phyloP scores from a whole-genome alignment of 495 filamentous ascomycete genomes.

The Penicillium macrosclerotiorum region DNA sequence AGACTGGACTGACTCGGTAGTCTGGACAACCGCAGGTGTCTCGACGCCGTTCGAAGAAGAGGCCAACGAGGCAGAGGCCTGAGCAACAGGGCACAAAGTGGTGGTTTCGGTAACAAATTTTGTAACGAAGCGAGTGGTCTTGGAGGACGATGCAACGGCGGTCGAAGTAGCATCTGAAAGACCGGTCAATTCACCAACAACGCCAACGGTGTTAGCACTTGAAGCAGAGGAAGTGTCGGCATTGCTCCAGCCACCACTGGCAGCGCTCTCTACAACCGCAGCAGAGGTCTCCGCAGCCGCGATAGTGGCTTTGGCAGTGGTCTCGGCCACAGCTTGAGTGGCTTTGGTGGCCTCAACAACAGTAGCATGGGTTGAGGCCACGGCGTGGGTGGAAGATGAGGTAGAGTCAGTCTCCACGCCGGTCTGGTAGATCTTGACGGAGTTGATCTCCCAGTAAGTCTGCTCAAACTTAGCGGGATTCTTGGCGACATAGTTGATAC shows the following conservation, averaged over 20 bases:
- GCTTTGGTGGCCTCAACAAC: neutral
- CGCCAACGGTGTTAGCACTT: neutral
- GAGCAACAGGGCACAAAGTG: constrained; percentile 9
- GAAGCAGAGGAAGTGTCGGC: neutral
- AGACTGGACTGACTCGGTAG: neutral
- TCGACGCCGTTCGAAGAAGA: constrained; percentile 1
- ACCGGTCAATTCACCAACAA: neutral
- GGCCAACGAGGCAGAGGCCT: neutral
- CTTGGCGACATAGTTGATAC: constrained; percentile 62
- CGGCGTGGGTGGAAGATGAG: neutral
- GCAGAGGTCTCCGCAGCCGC: neutral
- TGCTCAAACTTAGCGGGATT: constrained; percentile 60
- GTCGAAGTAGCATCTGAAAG: constrained; percentile 2
- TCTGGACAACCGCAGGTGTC: neutral
- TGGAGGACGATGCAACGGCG: neutral
- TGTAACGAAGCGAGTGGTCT: constrained; percentile 13
- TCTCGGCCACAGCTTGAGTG: constrained; percentile 1
- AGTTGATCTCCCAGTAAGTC: constrained; percentile 73
- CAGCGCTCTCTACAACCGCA: neutral
- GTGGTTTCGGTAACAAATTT: constrained; percentile 16
- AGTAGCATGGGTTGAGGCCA: constrained; percentile 1
- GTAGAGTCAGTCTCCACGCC: constrained; percentile 18
- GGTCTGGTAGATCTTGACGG: constrained; percentile 59
- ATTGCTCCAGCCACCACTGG: neutral
- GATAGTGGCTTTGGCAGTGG: constrained; percentile 1